These are phyloP conservation scores for Tympanopsis confertula DNA, from an alignment of 2,329 filamentous ascomycete genomes.

Conservation along the genomic window DNA sequence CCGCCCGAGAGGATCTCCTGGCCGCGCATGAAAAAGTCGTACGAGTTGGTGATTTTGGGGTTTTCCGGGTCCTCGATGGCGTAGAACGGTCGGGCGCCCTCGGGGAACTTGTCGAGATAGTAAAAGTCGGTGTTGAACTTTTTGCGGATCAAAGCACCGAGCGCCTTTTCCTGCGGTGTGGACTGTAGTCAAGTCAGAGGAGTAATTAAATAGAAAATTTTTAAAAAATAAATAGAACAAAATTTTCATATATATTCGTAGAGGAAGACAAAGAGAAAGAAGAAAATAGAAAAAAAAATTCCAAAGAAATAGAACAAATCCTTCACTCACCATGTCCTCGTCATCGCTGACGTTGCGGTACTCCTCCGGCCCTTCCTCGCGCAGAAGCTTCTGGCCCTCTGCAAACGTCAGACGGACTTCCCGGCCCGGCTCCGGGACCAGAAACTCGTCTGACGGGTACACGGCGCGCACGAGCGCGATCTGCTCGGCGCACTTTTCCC, in stretches of 20 bases:
- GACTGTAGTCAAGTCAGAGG: slow-evolving; percentile 13
- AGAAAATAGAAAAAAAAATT: slow-evolving; percentile 2
- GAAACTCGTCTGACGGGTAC: slow-evolving; percentile 68
- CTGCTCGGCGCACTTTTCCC: slow-evolving; percentile 49
- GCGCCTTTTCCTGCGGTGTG: slow-evolving; percentile 76
- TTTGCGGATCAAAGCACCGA: slow-evolving; percentile 72
- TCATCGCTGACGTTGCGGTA: slow-evolving; percentile 59
- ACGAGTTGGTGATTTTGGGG: slow-evolving; percentile 53
- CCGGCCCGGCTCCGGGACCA: slow-evolving; percentile 63
- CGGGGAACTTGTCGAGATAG: slow-evolving; percentile 90
- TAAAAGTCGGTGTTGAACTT: slow-evolving; percentile 96
- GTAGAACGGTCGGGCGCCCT: slow-evolving; percentile 81
- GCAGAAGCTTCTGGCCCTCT: slow-evolving; percentile 66
- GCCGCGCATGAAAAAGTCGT: slow-evolving; percentile 81
- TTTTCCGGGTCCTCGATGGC: slow-evolving; percentile 67
- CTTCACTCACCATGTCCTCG: slow-evolving; percentile 71
- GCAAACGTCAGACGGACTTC: slow-evolving; percentile 68
- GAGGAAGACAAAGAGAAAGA: too few species aligned
- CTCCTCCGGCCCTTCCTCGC: slow-evolving; percentile 60
- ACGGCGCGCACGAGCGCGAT: slow-evolving; percentile 62
- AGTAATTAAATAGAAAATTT: neutral
- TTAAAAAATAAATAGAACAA: neutral
- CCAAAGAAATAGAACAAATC: slow-evolving; percentile 10
- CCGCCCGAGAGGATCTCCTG: slow-evolving; percentile 89
- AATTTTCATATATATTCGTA: too few species aligned